Evolutionary conservation across 768 basidiomycete genomes (phyloP).

Genomic region (Xanthoconium purpureum): DNA sequence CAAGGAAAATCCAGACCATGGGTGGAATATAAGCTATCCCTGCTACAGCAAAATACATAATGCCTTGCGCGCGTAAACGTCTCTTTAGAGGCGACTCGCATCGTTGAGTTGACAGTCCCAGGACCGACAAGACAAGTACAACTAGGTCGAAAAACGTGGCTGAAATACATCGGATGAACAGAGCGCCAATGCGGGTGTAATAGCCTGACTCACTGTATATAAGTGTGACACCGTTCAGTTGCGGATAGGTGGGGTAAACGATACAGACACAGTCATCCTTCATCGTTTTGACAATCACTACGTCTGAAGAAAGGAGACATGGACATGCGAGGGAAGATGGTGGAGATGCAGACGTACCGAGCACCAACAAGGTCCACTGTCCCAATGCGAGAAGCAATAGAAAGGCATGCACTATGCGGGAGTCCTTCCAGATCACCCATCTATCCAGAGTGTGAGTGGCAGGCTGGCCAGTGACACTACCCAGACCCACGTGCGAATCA

Average conservation of each 20-base stretch:
- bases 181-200: not conserved
- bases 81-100: constrained; percentile 13
- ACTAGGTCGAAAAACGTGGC: constrained; percentile 20
- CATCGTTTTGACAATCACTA: not conserved
- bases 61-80: constrained; percentile 14
- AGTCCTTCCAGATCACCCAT: constrained; percentile 21
- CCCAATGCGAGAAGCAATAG: constrained; percentile 1
- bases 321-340: not conserved
- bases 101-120: constrained; percentile 11
- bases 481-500: constrained; percentile 20
- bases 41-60: constrained; percentile 9
- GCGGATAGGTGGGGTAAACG: not conserved
- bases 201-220: constrained; percentile 15
- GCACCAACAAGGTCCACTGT: constrained; percentile 13
- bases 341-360: constrained; percentile 1
- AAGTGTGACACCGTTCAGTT: not conserved
- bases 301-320: not conserved
- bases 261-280: not conserved
- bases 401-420: no score
- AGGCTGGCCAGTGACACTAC: not conserved
- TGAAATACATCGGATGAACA: constrained; percentile 5
- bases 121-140: constrained; percentile 10
- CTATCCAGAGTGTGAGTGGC: constrained; percentile 1
- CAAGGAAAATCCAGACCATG: not conserved
- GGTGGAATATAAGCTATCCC: constrained; percentile 8